These are phyloP conservation scores for Barnettozyma salicaria DNA, from an alignment of 805 yeast species.

Conservation along the genomic window DNA sequence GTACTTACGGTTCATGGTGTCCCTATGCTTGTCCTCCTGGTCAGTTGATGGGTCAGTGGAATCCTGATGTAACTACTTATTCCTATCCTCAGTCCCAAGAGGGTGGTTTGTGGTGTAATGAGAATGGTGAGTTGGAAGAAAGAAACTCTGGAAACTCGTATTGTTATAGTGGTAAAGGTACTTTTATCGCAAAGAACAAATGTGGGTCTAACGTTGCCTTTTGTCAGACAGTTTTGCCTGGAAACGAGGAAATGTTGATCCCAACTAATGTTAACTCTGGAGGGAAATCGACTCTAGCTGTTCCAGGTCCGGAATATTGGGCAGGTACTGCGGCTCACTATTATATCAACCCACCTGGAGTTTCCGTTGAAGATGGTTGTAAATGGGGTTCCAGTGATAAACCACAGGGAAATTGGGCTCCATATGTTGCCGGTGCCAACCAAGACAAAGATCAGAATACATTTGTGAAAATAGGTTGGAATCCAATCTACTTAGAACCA, in stretches of 20 bases:
- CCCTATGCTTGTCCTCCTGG: slow-evolving; percentile 94
- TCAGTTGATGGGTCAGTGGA: slow-evolving; percentile 85
- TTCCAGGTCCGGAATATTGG: slow-evolving; percentile 81
- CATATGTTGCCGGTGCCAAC: slow-evolving; percentile 90
- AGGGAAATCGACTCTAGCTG: slow-evolving; percentile 55
- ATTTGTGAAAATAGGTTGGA: slow-evolving; percentile 84
- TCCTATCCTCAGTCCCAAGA: slow-evolving; percentile 70
- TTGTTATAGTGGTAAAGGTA: slow-evolving; percentile 75
- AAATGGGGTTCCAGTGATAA: slow-evolving; percentile 70
- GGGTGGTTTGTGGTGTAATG: slow-evolving; percentile 79
- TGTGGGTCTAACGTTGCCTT: slow-evolving; percentile 63
- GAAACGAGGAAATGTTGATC: slow-evolving; percentile 90
- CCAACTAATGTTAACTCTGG: slow-evolving; percentile 65
- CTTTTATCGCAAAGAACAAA: slow-evolving; percentile 55
- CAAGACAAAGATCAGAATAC: slow-evolving; percentile 66
- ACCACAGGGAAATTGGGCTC: slow-evolving; percentile 87
- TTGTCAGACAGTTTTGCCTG: slow-evolving; percentile 92
- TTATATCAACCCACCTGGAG: slow-evolving; percentile 81
- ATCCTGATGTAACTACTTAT: slow-evolving; percentile 64
- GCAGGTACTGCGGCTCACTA: slow-evolving; percentile 83
- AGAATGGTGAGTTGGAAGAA: slow-evolving; percentile 58
- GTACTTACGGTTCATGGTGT: slow-evolving; percentile 75
- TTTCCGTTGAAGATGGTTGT: slow-evolving; percentile 68
- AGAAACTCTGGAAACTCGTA: slow-evolving; percentile 52
- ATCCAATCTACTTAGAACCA: slow-evolving; percentile 72